Evolutionary conservation across 805 yeast genomes (phyloP), one percentile per base, ranked within the genome.

Genomic region (Isabelozyma rhagii): DNA sequence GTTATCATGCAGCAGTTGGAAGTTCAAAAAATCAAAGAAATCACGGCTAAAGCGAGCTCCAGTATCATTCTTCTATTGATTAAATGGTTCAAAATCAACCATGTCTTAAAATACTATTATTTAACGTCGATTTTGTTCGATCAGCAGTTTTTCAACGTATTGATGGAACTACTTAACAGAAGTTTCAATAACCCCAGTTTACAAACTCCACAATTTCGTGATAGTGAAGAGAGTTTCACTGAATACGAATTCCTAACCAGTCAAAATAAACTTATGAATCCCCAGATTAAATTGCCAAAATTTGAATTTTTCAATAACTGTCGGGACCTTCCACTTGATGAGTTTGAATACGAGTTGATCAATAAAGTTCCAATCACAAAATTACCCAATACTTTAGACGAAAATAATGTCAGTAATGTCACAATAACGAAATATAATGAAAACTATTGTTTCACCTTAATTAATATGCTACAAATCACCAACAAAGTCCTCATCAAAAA

Each of bases 31-130:
- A 71, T 80, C n/a, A 85, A 84, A 54, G 93, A 87, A 56, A 67
- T 81, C 3, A 71, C 84, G 1, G 59, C 85, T 46, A 86, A 84
- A 55, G 79, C 85, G 4, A 69, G 85, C 2, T 72, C 85, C 0
- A 79, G 80, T 1, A 76, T 83, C 1, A 48, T 89, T 1, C 56
- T 69, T 9, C 57, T 81, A 17, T 61, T 94, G 17, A 62, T 85
- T 34, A 79, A 78, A 57, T 92, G 97, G 97, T 85, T 89, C 63
- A 88, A 87, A 61, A 64, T 78, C 8, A 85, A 82, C 43, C 97
- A 94, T 63, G 71, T 90, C 2, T 64, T 92, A 54, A 92, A 93
- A 63, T 84, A 78, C 63, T 96, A 90, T 62, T 88, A 85, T 57
- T 69, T 93, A 11, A 66, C 86, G 6, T 79, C 88, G 0, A 62